These are phyloP conservation scores for sorghum (Sorghum bicolor) DNA, from an alignment of 176 grass and related monocot species.

Conservation along the genomic window DNA sequence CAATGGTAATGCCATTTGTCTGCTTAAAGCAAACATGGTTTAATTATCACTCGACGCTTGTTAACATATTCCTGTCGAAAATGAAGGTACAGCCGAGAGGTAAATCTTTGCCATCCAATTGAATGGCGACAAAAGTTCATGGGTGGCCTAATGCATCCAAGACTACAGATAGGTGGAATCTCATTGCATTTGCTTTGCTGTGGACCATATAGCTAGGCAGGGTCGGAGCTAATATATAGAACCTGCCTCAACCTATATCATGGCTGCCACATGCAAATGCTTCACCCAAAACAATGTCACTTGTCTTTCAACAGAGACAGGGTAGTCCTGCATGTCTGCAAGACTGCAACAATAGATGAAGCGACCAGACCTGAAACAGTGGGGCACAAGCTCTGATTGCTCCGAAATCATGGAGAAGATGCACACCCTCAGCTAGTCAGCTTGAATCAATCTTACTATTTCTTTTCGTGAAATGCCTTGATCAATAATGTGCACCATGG, in stretches of 20 bases:
- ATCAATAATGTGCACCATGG: neutral
- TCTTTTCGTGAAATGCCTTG: neutral
- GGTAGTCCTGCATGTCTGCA: neutral
- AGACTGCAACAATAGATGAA: neutral
- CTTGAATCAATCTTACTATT: neutral
- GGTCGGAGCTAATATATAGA: neutral
- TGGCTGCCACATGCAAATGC: neutral
- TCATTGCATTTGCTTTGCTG: neutral
- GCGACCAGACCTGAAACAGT: neutral
- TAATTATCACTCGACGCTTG: no score
- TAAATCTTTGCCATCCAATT: conserved; percentile 7
- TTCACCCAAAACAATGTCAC: neutral
- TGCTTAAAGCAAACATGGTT: neutral
- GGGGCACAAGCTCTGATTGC: neutral
- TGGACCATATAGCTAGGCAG: neutral
- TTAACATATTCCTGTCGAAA: neutral
- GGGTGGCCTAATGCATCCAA: neutral
- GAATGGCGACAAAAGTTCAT: neutral
- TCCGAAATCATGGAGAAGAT: neutral
- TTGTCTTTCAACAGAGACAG: neutral
- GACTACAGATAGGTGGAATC: conserved; percentile 12
- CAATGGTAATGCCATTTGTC: neutral
- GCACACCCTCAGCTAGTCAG: neutral
- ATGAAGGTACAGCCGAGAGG: neutral
- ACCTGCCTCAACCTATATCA: neutral